Percentiles rank a stretch among this genome's conserved stretches.
Evolutionary conservation across 768 basidiomycete species (phyloP).

Genomic region (Podaxis sp.): DNA sequence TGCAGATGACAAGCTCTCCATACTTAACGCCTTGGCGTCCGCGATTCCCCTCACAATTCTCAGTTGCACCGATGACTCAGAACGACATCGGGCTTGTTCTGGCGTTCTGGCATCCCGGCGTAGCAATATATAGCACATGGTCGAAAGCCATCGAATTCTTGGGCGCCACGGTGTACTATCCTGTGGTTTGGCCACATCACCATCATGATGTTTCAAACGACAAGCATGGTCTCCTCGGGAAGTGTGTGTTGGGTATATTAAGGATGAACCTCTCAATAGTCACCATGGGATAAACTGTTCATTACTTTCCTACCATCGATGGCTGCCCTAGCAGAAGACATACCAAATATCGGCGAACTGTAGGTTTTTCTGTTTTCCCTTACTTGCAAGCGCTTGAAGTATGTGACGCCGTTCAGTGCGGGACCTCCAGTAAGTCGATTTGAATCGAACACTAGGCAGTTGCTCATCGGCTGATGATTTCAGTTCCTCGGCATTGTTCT

Average conservation of each 20-base stretch:
- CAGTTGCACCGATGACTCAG: too few relatives aligned
- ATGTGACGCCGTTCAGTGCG: background rate
- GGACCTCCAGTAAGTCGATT: slow-evolving; percentile 1
- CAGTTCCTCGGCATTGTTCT: background rate
- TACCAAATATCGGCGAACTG: background rate
- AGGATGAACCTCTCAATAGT: background rate
- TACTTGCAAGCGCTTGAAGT: background rate
- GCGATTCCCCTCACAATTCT: too few relatives aligned
- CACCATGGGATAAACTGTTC: background rate
- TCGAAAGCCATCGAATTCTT: background rate
- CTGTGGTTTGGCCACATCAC: background rate
- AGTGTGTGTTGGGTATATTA: background rate
- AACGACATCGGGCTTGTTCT: too few relatives aligned
- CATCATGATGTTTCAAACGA: background rate
- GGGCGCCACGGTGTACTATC: background rate
- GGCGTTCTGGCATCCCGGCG: background rate
- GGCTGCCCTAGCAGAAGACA: background rate
- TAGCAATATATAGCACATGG: background rate
- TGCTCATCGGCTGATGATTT: background rate
- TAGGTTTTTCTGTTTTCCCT: background rate
- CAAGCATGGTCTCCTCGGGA: background rate
- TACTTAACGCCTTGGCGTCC: too few relatives aligned
- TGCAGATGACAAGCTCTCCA: too few relatives aligned
- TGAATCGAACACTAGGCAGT: too few relatives aligned
- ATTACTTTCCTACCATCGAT: background rate